Percentiles rank a stretch among this genome's conserved stretches.
phyloP scores from a whole-genome alignment of 441 rosid genomes.

The Jatropha multifida region DNA sequence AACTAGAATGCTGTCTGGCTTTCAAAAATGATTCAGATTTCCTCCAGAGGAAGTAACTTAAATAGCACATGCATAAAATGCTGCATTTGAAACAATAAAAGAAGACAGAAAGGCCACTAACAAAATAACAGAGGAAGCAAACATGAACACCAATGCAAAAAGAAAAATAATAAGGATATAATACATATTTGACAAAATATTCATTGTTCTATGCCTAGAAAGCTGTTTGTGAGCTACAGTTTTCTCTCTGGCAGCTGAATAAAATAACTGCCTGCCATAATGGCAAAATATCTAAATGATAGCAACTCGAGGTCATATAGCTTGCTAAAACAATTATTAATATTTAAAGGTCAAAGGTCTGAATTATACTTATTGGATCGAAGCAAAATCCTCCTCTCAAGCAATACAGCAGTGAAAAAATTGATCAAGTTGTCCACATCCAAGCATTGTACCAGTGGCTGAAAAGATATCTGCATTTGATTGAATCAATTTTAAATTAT shows the following conservation, averaged over 20 bases:
- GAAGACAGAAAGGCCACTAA: not conserved
- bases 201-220: not conserved
- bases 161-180: not conserved
- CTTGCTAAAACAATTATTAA: slow-evolving; percentile 7
- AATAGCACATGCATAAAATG: not conserved
- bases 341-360: slow-evolving; percentile 16
- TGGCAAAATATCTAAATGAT: slow-evolving; percentile 1
- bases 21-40: not conserved
- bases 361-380: slow-evolving; percentile 84
- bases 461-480: slow-evolving; percentile 86
- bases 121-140: not conserved
- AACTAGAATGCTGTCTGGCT: not conserved
- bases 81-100: not conserved
- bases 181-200: not conserved
- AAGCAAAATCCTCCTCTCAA: slow-evolving; percentile 91
- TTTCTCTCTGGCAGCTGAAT: not conserved
- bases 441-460: slow-evolving; percentile 93
- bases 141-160: slow-evolving; percentile 1
- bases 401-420: slow-evolving; percentile 87
- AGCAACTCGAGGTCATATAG: not conserved
- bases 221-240: not conserved
- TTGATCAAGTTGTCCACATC: slow-evolving; percentile 91
- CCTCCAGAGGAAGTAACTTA: not conserved
- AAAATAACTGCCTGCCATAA: not conserved
- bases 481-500: slow-evolving; percentile 16